Evolutionary conservation across 2,329 filamentous ascomycete species (phyloP).

Genomic region (Monosporascus sp.): DNA sequence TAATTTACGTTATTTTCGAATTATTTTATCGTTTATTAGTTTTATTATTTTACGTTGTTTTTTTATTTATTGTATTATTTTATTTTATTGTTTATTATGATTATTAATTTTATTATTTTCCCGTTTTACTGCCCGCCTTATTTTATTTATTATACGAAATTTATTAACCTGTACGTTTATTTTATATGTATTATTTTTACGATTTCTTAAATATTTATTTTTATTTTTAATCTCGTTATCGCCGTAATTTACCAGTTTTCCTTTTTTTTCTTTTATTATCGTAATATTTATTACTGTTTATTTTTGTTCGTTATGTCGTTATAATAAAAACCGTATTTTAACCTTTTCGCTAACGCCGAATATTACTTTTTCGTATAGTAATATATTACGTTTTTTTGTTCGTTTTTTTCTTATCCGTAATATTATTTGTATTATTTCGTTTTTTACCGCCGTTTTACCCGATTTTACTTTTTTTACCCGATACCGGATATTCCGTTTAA

Average conservation of each 20-base stretch:
- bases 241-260: not conserved
- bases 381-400: not conserved
- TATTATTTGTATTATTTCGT: too few species aligned
- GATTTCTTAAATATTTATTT: not conserved
- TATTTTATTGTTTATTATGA: too few species aligned
- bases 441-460: too few species aligned
- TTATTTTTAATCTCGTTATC: not conserved
- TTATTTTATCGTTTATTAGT: not conserved
- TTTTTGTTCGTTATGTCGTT: not conserved
- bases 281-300: not conserved
- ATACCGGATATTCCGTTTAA: too few species aligned
- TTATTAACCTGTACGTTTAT: not conserved
- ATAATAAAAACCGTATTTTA: not conserved
- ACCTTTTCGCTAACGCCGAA: not conserved
- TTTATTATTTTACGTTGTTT: too few species aligned
- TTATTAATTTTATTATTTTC: not conserved
- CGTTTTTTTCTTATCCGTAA: not conserved
- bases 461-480: too few species aligned
- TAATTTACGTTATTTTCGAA: not conserved
- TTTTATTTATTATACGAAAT: not conserved
- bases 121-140: not conserved
- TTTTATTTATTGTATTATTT: too few species aligned
- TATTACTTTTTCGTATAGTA: not conserved
- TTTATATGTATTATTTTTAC: not conserved
- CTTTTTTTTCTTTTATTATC: not conserved